Evolutionary conservation across 805 yeast genomes (phyloP).

Genomic region (Lipomyces yamadae): DNA sequence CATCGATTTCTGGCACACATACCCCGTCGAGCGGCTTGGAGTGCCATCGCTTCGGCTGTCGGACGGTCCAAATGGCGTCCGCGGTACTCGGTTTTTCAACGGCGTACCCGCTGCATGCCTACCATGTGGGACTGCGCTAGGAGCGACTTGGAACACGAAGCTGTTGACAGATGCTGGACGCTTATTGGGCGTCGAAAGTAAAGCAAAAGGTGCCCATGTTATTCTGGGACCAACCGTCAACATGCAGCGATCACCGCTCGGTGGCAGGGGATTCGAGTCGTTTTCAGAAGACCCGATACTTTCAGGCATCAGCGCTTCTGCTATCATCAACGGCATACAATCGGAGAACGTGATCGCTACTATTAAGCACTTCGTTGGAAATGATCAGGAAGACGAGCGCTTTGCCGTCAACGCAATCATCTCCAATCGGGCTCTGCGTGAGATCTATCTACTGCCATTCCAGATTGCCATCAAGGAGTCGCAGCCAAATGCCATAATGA

Average conservation of each 20-base stretch:
- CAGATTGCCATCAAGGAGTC: conserved; percentile 60
- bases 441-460: conserved; percentile 66
- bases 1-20: conserved; percentile 58
- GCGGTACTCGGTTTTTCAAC: conserved; percentile 61
- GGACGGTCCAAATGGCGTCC: conserved; percentile 69
- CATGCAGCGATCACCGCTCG: conserved; percentile 61
- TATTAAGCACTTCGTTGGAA: conserved; percentile 66
- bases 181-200: conserved; percentile 61
- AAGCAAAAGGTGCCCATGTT: conserved; percentile 57
- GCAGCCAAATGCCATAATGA: conserved; percentile 61
- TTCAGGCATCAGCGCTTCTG: conserved; percentile 55
- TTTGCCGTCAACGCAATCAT: conserved; percentile 55
- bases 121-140: conserved; percentile 66
- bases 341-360: conserved; percentile 56
- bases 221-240: conserved; percentile 58
- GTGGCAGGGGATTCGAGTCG: conserved; percentile 67
- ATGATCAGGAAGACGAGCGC: conserved; percentile 65
- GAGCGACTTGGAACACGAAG: conserved; percentile 59
- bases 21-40: conserved; percentile 48
- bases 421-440: conserved; percentile 65
- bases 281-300: conserved; percentile 65
- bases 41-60: conserved; percentile 55
- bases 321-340: conserved; percentile 61
- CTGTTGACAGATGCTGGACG: conserved; percentile 56
- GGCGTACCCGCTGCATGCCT: conserved; percentile 61